Evolutionary conservation across 257 asterid species (phyloP), one percentile per base, ranked within the genome.

Genomic region (Solanum chiquidenum): DNA sequence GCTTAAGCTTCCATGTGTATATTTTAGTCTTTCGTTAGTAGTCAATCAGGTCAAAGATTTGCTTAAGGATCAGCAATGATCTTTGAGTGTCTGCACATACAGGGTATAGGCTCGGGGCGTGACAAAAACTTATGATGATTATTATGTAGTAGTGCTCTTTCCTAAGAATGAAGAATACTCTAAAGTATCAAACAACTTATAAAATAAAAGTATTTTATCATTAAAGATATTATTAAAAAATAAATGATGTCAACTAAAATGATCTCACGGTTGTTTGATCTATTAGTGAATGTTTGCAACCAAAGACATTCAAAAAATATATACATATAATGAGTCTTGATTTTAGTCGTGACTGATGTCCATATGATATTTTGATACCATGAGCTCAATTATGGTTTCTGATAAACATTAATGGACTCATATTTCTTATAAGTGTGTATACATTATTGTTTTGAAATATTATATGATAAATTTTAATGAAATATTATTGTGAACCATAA

Each of bases 71-170:
- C 9, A 5, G 0, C 23, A 49, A 49, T 14, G 9, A 6, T 40
- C 46, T 40, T 40, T 3, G 11, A 40, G 23, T 49, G 9, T 0
- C 60, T 2, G 2, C 60, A 49, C 60, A 16, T 49, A 49, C 60
- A 49, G 0, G 8, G 1, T 14, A 0, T 49, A 49, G 21, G 7
- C 3, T 49, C 60, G 0, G 21, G 7, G 2, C 21, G 8, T 49
- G 60, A 49, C 21, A 49, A 49, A 49, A 49, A 14, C 60, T 49
- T 14, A 49, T 49, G 60, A 49, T 49, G 1, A 49, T 49, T 49
- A 14, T 14, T 49, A 49, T 49, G 60, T 49, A 49, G 20, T 14
- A 5, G 21, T 49, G 60, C 60, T 49, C 21, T 49, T 49, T 16
- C 18, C 7, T 18, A 2, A 49, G 29, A 66, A 66, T 66, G 73